These are phyloP conservation scores for Delonix regia DNA, from an alignment of 306 rosid species.

Conservation along the genomic window DNA sequence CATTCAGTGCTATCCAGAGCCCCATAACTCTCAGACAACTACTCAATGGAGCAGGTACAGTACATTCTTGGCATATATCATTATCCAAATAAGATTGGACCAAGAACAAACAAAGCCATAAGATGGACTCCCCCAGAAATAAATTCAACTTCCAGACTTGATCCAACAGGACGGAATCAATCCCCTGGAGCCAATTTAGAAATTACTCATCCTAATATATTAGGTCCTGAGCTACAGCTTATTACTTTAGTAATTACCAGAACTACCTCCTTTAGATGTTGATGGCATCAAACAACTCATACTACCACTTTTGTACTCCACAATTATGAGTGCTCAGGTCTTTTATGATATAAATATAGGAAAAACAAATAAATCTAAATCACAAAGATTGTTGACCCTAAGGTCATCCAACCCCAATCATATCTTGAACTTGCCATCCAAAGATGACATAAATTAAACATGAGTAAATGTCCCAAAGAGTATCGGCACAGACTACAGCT, in stretches of 20 bases:
- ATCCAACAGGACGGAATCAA: background rate
- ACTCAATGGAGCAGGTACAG: no score
- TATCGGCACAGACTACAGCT: no score
- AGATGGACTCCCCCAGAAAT: background rate
- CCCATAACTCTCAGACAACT: background rate
- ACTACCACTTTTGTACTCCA: no score
- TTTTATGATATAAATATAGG: no score
- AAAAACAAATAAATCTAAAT: background rate
- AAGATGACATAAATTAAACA: background rate
- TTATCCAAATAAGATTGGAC: background rate
- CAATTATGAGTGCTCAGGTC: no score
- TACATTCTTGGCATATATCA: background rate
- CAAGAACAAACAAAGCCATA: conserved; percentile 12
- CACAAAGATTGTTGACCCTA: background rate
- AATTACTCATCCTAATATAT: no score
- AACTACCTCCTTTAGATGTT: no score
- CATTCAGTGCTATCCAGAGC: no score
- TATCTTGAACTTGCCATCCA: background rate
- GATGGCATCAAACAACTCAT: no score
- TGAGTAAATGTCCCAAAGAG: background rate
- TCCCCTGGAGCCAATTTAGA: no score
- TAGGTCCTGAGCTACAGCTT: no score
- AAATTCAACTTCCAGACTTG: background rate
- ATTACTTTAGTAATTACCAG: no score
- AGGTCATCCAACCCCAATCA: background rate